These are phyloP conservation scores for Populus pruinosa DNA, from an alignment of 345 rosid species.

Conservation along the genomic window DNA sequence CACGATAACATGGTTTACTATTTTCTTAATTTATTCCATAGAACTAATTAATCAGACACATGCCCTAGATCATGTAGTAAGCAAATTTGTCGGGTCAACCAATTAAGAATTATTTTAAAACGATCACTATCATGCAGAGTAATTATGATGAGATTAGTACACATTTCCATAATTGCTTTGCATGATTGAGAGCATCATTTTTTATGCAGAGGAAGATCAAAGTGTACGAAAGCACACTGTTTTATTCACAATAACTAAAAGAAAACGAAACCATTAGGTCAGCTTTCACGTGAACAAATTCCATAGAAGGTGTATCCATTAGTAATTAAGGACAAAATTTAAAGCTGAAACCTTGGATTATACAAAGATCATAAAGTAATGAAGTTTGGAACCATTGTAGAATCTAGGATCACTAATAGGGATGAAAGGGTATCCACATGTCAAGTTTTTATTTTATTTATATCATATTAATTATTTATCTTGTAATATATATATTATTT, in stretches of 20 bases:
- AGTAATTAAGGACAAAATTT: neutral
- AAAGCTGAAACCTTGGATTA: neutral
- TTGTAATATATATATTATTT: too few relatives aligned
- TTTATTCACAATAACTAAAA: neutral
- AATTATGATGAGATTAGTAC: neutral
- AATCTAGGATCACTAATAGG: too few relatives aligned
- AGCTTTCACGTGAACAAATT: neutral
- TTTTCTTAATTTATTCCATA: neutral
- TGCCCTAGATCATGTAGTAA: neutral
- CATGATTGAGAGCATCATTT: neutral
- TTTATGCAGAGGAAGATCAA: too few relatives aligned
- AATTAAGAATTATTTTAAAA: neutral
- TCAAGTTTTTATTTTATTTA: too few relatives aligned
- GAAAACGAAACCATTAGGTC: neutral
- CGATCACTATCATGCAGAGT: neutral
- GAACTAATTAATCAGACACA: neutral
- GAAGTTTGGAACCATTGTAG: too few relatives aligned
- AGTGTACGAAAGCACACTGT: too few relatives aligned
- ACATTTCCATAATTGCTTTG: neutral
- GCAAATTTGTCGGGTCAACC: constrained; percentile 4
- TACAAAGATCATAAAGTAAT: neutral
- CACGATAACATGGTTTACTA: too few relatives aligned
- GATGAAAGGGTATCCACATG: too few relatives aligned
- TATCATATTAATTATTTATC: too few relatives aligned
- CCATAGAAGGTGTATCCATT: neutral